Evolutionary conservation across 352 stramenopile genomes (phyloP), one percentile per base, ranked within the genome.

Genomic region (Phytophthora cactorum): DNA sequence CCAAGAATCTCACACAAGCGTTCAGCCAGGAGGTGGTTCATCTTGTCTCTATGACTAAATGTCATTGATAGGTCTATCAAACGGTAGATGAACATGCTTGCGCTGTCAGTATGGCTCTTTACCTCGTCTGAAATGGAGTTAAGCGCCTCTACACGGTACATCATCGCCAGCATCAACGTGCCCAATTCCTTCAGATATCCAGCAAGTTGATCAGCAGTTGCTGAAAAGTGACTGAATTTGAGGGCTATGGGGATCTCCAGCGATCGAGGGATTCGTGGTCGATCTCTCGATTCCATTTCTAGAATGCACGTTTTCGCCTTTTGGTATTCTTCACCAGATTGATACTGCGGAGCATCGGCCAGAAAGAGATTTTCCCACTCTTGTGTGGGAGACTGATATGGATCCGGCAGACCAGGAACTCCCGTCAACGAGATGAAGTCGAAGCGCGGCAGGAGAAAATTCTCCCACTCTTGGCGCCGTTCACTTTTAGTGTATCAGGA

Each of bases 181-280:
- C 17, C 27, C 3, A 69, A 2, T 5, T 59, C 28, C 15, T 49
- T 15, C n/a, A 69, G 22, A 29, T 59, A 11, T 11, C 9, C 53
- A n/a, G 36, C 61, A 59, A 63, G 38, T 53, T 59, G 1, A 4
- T 69, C 52, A 22, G 28, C 53, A n/a, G 27, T 52, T n/a, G 63
- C 31, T 25, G 61, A 25, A 12, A 22, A 69, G n/a, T 25, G 41
- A 14, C 4, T 38, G 14, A 50, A 43, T 14, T 69, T 52, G 10
- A 69, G 61, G 12, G 61, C 63, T 5, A 69, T 29, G 5, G 61
- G 52, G 27, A 69, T 69, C 44, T 69, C 52, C 12, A 69, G 7
- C 4, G 39, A 49, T 12, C 34, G 9, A 22, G 44, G 45, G 7
- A 53, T 54, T 9, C 29, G 22, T 45, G n/a, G 17, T 1, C 8